These are phyloP conservation scores for Mycena chlorophos DNA, from an alignment of 768 basidiomycete genomes.

Conservation along the genomic window DNA sequence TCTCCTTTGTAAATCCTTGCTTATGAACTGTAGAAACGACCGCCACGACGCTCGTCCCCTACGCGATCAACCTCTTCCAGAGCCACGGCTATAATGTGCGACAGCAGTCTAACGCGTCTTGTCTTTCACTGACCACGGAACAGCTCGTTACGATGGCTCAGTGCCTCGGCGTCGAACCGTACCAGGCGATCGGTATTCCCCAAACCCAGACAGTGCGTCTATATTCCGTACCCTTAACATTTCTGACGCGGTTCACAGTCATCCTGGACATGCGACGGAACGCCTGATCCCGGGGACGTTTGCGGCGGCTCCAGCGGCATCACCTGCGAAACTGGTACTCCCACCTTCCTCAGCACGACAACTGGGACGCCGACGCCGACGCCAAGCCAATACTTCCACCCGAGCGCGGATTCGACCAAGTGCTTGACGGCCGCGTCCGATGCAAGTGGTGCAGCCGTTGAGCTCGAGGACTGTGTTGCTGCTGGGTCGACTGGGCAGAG, in stretches of 20 bases:
- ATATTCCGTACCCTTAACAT: not conserved
- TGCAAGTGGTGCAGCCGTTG: constrained; percentile 26
- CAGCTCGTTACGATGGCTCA: constrained; percentile 42
- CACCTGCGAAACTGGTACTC: constrained; percentile 12
- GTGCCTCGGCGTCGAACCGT: constrained; percentile 37
- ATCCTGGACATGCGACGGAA: constrained; percentile 11
- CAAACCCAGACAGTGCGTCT: constrained; percentile 8
- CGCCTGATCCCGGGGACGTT: constrained; percentile 9
- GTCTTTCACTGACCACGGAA: not conserved
- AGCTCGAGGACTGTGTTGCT: constrained; percentile 20
- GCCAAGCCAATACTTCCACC: constrained; percentile 7
- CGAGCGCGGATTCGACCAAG: constrained; percentile 9
- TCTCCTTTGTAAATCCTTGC: not conserved
- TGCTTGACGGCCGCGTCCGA: constrained; percentile 28
- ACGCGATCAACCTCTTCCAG: constrained; percentile 4
- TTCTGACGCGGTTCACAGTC: not conserved
- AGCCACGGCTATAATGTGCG: constrained; percentile 28
- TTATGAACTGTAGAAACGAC: not conserved
- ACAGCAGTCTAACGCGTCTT: not conserved
- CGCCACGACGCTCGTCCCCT: constrained; percentile 6
- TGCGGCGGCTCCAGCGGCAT: constrained; percentile 12
- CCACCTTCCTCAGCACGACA: constrained; percentile 3
- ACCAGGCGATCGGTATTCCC: constrained; percentile 31
- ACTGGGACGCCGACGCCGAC: constrained; percentile 6
- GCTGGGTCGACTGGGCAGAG: constrained; percentile 22